A percentile compares a stretch with the other conserved stretches of the same genome.
Evolutionary conservation across 768 basidiomycete species (phyloP).

Genomic region (Auricularia auricula-judae): DNA sequence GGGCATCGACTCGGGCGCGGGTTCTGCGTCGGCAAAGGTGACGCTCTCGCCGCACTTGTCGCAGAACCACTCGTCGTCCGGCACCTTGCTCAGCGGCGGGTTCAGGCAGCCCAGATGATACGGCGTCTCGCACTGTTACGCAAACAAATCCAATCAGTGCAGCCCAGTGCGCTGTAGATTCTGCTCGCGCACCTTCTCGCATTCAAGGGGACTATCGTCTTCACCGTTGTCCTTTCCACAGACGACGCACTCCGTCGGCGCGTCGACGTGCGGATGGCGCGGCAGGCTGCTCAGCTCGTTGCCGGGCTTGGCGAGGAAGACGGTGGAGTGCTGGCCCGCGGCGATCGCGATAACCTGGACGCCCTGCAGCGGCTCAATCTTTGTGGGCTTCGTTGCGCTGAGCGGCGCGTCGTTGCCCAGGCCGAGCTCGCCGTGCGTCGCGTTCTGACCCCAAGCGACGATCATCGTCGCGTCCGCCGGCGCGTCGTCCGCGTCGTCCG

Average conservation of each 20-base stretch:
- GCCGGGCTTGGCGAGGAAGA: conserved; percentile 69
- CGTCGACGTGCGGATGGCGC: conserved; percentile 68
- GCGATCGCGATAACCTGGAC: conserved; percentile 79
- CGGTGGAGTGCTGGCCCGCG: conserved; percentile 76
- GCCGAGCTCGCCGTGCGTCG: conserved; percentile 58
- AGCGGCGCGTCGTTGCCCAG: conserved; percentile 73
- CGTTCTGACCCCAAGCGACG: conserved; percentile 46
- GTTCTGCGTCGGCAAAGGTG: background rate
- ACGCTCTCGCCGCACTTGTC: conserved; percentile 53
- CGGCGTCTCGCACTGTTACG: conserved; percentile 72
- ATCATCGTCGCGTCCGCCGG: conserved; percentile 47
- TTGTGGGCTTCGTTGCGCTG: conserved; percentile 74
- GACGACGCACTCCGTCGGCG: conserved; percentile 57
- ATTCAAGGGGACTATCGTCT: conserved; percentile 68
- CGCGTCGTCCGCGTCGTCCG: conserved; percentile 42
- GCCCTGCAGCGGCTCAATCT: conserved; percentile 57
- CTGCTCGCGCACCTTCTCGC: conserved; percentile 63
- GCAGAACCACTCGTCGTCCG: conserved; percentile 92
- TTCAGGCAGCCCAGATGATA: conserved; percentile 76
- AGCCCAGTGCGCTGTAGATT: background rate
- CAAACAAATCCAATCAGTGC: background rate
- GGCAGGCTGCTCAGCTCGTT: conserved; percentile 68
- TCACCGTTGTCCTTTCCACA: conserved; percentile 65
- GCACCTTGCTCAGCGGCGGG: conserved; percentile 66
- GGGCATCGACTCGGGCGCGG: background rate